Evolutionary conservation across 1,284 basidiomycete genomes (phyloP).

Genomic region (Austropuccinia psidii): DNA sequence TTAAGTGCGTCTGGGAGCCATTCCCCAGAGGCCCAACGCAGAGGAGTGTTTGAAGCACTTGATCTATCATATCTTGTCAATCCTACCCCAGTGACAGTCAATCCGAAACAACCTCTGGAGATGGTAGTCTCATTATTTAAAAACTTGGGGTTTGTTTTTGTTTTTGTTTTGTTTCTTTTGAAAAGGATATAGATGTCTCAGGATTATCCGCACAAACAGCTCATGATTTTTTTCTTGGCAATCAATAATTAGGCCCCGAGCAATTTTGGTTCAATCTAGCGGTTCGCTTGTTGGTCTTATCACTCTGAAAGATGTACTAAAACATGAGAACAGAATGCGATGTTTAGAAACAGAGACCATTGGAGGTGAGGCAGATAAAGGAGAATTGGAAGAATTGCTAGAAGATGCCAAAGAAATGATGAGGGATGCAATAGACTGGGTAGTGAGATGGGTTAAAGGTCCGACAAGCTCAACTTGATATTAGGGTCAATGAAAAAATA

Average conservation of each 20-base stretch:
- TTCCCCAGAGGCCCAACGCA: background rate
- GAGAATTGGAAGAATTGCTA: slow-evolving; percentile 44
- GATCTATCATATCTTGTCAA: slow-evolving; percentile 26
- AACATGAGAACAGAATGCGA: slow-evolving; percentile 14
- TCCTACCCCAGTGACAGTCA: slow-evolving; percentile 74
- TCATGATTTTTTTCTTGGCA: background rate
- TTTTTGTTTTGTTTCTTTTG: background rate
- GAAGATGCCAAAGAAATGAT: slow-evolving; percentile 40
- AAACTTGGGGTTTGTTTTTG: slow-evolving; percentile 73
- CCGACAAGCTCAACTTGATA: no score
- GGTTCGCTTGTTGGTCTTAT: slow-evolving; percentile 77
- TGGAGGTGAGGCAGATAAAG: background rate
- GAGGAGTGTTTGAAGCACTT: slow-evolving; percentile 6
- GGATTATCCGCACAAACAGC: background rate
- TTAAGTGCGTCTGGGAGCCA: background rate
- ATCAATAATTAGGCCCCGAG: slow-evolving; percentile 63
- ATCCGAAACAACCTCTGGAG: slow-evolving; percentile 85
- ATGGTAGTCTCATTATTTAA: slow-evolving; percentile 95
- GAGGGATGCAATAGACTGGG: background rate
- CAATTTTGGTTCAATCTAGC: slow-evolving; percentile 81
- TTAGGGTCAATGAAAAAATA: no score
- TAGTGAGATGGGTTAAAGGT: slow-evolving; percentile 16
- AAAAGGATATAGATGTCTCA: background rate
- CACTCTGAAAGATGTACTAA: slow-evolving; percentile 88
- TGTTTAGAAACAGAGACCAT: background rate